Percentiles rank a stretch among this genome's conserved stretches.
Conservation (phyloP, 2,329 filamentous ascomycete species). For the Whalleya microplaca region DNA sequence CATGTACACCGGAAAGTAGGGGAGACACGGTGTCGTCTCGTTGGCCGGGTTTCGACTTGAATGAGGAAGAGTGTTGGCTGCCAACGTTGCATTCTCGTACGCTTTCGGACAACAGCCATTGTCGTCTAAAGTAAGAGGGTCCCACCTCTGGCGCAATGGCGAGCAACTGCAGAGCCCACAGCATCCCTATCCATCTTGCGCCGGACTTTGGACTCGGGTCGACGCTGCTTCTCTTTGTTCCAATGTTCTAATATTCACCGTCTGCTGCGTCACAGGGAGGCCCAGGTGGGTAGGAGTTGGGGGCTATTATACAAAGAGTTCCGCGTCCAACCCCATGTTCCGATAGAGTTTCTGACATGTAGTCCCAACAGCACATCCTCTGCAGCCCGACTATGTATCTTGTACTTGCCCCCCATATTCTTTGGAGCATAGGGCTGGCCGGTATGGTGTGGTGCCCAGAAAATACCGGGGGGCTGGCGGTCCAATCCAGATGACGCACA, state of each 20-base stretch:
- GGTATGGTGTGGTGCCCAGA: slow-evolving; percentile 16
- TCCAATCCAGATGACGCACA: slow-evolving; percentile 25
- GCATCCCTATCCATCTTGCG: slow-evolving; percentile 5
- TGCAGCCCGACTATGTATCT: not conserved
- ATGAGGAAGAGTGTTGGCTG: slow-evolving; percentile 18
- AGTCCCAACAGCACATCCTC: slow-evolving; percentile 22
- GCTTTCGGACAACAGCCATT: slow-evolving; percentile 11
- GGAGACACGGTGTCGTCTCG: slow-evolving; percentile 2
- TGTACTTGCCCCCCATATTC: slow-evolving; percentile 1
- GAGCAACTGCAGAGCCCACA: slow-evolving; percentile 5
- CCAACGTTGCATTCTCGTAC: slow-evolving; percentile 18
- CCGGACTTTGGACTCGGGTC: slow-evolving; percentile 6
- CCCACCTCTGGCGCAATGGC: slow-evolving; percentile 5
- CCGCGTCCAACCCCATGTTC: slow-evolving; percentile 9
- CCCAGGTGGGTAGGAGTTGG: slow-evolving; percentile 11
- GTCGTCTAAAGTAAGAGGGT: slow-evolving; percentile 2
- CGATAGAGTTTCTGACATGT: slow-evolving; percentile 5
- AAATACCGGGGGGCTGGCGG: slow-evolving; percentile 19
- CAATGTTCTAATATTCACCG: slow-evolving; percentile 7
- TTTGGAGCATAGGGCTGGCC: slow-evolving; percentile 26
- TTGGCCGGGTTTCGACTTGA: slow-evolving; percentile 3
- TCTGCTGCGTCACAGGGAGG: slow-evolving; percentile 7
- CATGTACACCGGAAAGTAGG: not conserved
- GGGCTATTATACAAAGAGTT: slow-evolving; percentile 17
- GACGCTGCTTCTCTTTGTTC: slow-evolving; percentile 7